phyloP scores from a whole-genome alignment of 345 rosid genomes.

The Noccaea bulbosa region DNA sequence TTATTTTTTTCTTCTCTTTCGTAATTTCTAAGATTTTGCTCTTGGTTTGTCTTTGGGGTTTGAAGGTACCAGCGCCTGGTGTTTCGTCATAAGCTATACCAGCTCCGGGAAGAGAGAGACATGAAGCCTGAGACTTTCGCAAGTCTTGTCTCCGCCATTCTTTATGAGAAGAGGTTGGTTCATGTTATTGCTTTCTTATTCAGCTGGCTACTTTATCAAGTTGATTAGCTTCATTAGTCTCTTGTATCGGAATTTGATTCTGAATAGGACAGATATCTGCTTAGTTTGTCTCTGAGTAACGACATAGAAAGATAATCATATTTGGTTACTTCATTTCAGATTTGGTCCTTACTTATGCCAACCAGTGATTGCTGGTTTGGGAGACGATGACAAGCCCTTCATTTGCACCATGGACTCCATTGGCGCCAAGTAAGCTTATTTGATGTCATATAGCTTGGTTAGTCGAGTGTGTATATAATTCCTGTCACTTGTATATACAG shows the following conservation, averaged over 20 bases:
- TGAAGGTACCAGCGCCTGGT: slow-evolving; percentile 89
- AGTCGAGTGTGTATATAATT: not conserved
- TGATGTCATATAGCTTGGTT: not conserved
- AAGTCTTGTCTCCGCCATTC: slow-evolving; percentile 88
- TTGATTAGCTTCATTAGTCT: slow-evolving; percentile 2
- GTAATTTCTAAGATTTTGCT: not conserved
- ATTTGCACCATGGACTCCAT: slow-evolving; percentile 98
- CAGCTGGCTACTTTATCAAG: slow-evolving; percentile 6
- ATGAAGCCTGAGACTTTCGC: slow-evolving; percentile 99
- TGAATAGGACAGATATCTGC: slow-evolving; percentile 1
- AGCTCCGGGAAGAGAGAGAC: slow-evolving; percentile 95
- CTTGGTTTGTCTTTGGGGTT: slow-evolving; percentile 25
- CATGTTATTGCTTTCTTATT: not conserved
- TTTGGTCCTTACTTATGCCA: slow-evolving; percentile 98
- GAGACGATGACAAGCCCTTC: slow-evolving; percentile 93
- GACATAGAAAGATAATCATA: slow-evolving; percentile 16
- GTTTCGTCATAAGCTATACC: slow-evolving; percentile 87
- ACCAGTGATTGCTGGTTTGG: slow-evolving; percentile 95
- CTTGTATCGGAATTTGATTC: not conserved
- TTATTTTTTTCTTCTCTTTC: not conserved
- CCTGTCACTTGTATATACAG: slow-evolving; percentile 10
- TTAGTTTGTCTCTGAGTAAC: not conserved
- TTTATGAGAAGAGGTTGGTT: slow-evolving; percentile 88
- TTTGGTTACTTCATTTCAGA: slow-evolving; percentile 47
- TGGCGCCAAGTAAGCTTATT: slow-evolving; percentile 82